Evolutionary conservation across 208 protist genomes (phyloP).

Genomic region (Tetramitus jugosus): DNA sequence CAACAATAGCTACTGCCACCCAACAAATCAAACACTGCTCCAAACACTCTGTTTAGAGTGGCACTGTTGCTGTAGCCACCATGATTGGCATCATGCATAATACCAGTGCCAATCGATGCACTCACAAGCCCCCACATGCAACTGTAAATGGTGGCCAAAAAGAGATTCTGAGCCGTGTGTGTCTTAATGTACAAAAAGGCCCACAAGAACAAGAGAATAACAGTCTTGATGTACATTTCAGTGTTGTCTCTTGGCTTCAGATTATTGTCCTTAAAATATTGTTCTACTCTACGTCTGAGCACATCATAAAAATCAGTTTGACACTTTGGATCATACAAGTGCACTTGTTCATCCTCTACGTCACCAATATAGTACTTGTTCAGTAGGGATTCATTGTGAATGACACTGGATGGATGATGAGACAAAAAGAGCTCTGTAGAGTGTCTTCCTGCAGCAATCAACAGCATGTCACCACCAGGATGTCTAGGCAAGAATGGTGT

Average conservation of each 20-base stretch:
- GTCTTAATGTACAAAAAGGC: slow-evolving; percentile 1
- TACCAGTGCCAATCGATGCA: slow-evolving; percentile 1
- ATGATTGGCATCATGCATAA: slow-evolving; percentile 26
- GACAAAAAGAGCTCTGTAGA: slow-evolving; percentile 38
- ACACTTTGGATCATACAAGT: not conserved
- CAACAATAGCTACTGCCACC: slow-evolving; percentile 10
- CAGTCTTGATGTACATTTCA: slow-evolving; percentile 17
- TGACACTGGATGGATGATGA: not conserved
- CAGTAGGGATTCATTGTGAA: not conserved
- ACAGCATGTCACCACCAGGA: slow-evolving; percentile 55
- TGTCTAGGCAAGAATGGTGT: slow-evolving; percentile 39
- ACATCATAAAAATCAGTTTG: slow-evolving; percentile 9
- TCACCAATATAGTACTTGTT: slow-evolving; percentile 21
- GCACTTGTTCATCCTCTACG: not conserved
- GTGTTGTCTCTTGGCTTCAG: not conserved
- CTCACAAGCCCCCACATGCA: not conserved
- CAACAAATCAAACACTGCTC: slow-evolving; percentile 7
- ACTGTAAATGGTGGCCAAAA: not conserved
- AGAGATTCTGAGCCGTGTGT: not conserved
- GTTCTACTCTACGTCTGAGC: not conserved
- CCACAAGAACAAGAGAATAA: not conserved
- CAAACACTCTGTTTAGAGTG: slow-evolving; percentile 1
- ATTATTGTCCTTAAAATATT: slow-evolving; percentile 21
- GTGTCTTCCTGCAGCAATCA: slow-evolving; percentile 54
- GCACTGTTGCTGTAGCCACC: slow-evolving; percentile 6